Conservation (phyloP, 2,329 filamentous ascomycete species). For the Lanzia echinophila region DNA sequence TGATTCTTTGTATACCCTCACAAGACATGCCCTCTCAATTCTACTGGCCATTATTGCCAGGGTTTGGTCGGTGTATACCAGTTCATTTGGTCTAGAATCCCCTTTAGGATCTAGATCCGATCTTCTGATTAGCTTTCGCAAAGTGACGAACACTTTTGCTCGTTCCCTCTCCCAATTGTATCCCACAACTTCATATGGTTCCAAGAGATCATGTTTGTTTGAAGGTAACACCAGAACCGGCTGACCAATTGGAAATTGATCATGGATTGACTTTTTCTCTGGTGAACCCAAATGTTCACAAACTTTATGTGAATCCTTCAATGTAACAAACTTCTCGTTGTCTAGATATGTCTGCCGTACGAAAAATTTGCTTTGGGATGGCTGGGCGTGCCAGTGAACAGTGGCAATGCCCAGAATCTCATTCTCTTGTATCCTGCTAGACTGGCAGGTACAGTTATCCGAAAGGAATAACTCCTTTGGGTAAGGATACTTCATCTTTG, state of each 20-base stretch:
- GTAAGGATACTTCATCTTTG: conserved; percentile 60
- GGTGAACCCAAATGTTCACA: conserved; percentile 38
- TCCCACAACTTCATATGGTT: conserved; percentile 54
- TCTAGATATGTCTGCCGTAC: conserved; percentile 63
- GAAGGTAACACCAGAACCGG: conserved; percentile 39
- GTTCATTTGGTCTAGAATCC: conserved; percentile 34
- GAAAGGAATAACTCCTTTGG: conserved; percentile 70
- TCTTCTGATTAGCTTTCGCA: conserved; percentile 50
- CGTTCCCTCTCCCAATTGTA: conserved; percentile 28
- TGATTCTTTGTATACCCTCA: conserved; percentile 46
- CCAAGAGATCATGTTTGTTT: conserved; percentile 42
- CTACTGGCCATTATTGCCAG: conserved; percentile 32
- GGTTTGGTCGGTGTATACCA: conserved; percentile 46
- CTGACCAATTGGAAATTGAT: conserved; percentile 45
- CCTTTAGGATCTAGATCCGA: conserved; percentile 31
- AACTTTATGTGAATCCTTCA: conserved; percentile 46
- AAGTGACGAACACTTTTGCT: conserved; percentile 29
- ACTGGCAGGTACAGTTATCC: conserved; percentile 63
- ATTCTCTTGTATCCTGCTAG: conserved; percentile 40
- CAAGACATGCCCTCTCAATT: conserved; percentile 51
- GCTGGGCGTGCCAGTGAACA: conserved; percentile 50
- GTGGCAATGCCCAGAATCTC: conserved; percentile 52
- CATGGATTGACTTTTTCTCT: background rate
- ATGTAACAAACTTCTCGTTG: conserved; percentile 53
- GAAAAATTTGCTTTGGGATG: conserved; percentile 48